A percentile compares a stretch with the other conserved stretches of the same genome.
phyloP scores from a whole-genome alignment of 2,329 filamentous ascomycete species.

The Aspergillus jensenii region DNA sequence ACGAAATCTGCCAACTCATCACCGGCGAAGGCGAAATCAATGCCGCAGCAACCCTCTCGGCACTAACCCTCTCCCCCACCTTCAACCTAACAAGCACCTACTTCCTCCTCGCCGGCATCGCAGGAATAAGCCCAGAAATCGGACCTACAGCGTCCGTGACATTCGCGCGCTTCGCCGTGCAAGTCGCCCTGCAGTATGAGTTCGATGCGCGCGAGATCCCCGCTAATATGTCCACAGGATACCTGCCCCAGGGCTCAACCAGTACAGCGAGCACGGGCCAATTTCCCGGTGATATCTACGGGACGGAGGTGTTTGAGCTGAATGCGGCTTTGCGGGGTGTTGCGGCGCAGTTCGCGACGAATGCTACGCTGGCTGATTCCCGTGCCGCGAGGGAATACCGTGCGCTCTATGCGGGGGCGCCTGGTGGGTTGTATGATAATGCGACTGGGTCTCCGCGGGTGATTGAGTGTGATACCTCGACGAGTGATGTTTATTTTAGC shows the following conservation, averaged over 20 bases:
- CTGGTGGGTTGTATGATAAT: conserved; percentile 36
- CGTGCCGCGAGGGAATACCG: conserved; percentile 54
- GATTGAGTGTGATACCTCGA: conserved; percentile 65
- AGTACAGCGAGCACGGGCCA: conserved; percentile 48
- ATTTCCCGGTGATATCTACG: conserved; percentile 62
- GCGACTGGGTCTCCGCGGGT: conserved; percentile 54
- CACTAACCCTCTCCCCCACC: conserved; percentile 59
- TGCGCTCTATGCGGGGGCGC: conserved; percentile 45
- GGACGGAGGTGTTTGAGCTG: conserved; percentile 69
- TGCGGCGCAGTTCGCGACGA: conserved; percentile 53
- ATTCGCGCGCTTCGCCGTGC: conserved; percentile 68
- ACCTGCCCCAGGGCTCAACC: conserved; percentile 62
- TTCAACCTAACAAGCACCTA: conserved; percentile 70
- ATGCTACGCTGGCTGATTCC: conserved; percentile 55
- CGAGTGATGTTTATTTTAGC: conserved; percentile 71
- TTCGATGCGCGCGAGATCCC: conserved; percentile 70
- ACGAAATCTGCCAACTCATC: conserved; percentile 66
- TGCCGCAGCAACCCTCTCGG: conserved; percentile 64
- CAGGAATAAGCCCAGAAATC: conserved; percentile 68
- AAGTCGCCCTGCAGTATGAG: conserved; percentile 75
- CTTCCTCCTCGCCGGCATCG: conserved; percentile 71
- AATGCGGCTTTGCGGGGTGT: conserved; percentile 58
- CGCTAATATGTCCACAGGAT: conserved; percentile 64
- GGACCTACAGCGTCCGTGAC: conserved; percentile 67
- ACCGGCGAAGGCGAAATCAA: conserved; percentile 74